Percentiles rank a stretch among this genome's conserved stretches.
phyloP scores from a whole-genome alignment of 2,329 filamentous ascomycete genomes.

The Aspergillus ibericus region DNA sequence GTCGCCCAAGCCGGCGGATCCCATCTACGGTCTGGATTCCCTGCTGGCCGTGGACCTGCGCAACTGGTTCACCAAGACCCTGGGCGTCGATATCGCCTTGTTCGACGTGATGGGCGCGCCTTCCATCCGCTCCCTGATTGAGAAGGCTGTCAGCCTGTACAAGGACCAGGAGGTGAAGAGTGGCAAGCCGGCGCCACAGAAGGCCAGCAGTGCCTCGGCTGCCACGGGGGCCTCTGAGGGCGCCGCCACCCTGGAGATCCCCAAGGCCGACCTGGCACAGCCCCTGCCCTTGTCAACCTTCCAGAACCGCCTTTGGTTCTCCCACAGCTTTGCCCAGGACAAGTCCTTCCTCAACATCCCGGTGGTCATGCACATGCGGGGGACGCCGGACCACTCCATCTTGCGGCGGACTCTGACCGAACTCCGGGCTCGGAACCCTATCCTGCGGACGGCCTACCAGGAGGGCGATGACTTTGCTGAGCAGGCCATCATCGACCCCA shows the following conservation, averaged over 20 bases:
- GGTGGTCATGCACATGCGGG: not conserved
- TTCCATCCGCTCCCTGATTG: not conserved
- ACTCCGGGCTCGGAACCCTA: not conserved
- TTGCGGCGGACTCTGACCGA: not conserved
- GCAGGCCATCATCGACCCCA: not conserved
- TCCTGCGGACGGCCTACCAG: conserved; percentile 1
- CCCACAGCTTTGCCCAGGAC: not conserved
- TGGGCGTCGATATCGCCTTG: conserved; percentile 1
- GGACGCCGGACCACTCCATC: not conserved
- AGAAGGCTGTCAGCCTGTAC: not conserved
- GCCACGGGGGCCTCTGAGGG: not conserved
- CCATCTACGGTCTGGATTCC: conserved; percentile 5
- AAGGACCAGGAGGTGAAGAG: not conserved
- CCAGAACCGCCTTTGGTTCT: conserved; percentile 5
- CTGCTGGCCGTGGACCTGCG: conserved; percentile 5
- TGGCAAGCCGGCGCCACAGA: not conserved
- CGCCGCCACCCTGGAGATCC: not conserved
- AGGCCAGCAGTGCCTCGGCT: not conserved
- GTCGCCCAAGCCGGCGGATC: not conserved
- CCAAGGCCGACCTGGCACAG: not conserved
- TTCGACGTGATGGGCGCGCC: conserved; percentile 2
- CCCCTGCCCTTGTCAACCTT: conserved; percentile 2
- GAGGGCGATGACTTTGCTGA: not conserved
- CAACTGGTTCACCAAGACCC: conserved; percentile 2
- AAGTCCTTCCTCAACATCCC: conserved; percentile 1